These are phyloP conservation scores for Solanum pimpinellifolium DNA, from an alignment of 257 asterid genomes.

Conservation along the genomic window DNA sequence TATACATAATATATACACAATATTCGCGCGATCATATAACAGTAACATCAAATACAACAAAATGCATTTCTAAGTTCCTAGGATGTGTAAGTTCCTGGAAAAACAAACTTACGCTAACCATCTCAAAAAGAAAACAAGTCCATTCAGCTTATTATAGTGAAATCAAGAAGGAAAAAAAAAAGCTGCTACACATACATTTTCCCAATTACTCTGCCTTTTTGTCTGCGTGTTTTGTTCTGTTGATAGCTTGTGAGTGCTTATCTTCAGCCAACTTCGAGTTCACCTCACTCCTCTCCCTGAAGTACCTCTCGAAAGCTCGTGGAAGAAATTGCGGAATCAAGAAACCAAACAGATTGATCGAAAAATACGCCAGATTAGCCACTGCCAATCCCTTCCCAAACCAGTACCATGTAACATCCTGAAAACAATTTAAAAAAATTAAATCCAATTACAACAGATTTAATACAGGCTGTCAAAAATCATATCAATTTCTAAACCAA, in stretches of 20 bases:
- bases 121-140: neutral
- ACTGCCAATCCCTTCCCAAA: constrained; percentile 57
- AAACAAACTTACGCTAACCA: neutral
- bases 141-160: neutral
- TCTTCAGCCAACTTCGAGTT: constrained; percentile 45
- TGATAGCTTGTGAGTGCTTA: constrained; percentile 15
- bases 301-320: constrained; percentile 63
- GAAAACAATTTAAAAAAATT: neutral
- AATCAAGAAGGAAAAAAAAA: neutral
- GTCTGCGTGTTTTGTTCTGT: constrained; percentile 8
- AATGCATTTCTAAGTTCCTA: neutral
- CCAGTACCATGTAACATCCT: constrained; percentile 79
- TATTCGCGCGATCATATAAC: neutral
- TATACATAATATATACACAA: too few species aligned
- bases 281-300: constrained; percentile 40
- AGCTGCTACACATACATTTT: too few species aligned
- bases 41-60: neutral
- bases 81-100: neutral
- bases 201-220: constrained; percentile 29
- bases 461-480: neutral
- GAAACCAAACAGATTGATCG: constrained; percentile 44
- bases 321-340: constrained; percentile 76
- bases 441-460: neutral
- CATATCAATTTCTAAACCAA: neutral
- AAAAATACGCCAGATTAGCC: constrained; percentile 42